Conservation (phyloP, 371 early-diverging fungal genomes). For the Rhizopus microsporus region DNA sequence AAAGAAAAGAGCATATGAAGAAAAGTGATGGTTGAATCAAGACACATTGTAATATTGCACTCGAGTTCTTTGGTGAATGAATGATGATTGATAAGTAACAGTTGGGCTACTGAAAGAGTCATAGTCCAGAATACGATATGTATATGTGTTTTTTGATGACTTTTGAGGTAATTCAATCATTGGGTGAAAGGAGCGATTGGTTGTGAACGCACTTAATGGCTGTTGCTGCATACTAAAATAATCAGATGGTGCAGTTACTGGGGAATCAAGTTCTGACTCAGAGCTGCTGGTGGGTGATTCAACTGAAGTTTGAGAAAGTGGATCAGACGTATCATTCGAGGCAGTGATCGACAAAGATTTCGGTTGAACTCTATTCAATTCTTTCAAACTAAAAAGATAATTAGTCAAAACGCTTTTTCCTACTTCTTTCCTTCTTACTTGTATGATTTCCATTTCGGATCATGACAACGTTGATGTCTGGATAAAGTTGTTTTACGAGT, state of each 20-base stretch:
- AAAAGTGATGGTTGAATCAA: neutral
- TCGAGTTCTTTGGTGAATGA: conserved; percentile 2
- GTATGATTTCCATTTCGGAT: conserved; percentile 34
- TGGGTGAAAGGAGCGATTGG: neutral
- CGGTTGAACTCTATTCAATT: no score
- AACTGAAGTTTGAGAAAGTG: conserved; percentile 27
- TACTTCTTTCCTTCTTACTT: conserved; percentile 13
- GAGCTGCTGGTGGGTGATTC: conserved; percentile 20
- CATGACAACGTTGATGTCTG: conserved; percentile 62
- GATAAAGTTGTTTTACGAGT: conserved; percentile 71
- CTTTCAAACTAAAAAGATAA: neutral
- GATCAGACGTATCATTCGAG: neutral
- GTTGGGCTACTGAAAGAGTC: neutral
- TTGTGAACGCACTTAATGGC: neutral
- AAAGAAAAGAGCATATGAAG: neutral
- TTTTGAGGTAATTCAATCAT: conserved; percentile 18
- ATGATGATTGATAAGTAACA: neutral
- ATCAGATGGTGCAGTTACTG: conserved; percentile 26
- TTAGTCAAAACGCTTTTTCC: neutral
- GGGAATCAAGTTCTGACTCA: conserved; percentile 42
- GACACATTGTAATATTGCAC: neutral
- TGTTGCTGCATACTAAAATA: conserved; percentile 7
- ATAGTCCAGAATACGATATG: conserved; percentile 23
- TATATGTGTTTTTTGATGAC: conserved; percentile 13
- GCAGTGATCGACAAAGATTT: no score